phyloP scores from a whole-genome alignment of 306 rosid species.

The Begonia masoniana region DNA sequence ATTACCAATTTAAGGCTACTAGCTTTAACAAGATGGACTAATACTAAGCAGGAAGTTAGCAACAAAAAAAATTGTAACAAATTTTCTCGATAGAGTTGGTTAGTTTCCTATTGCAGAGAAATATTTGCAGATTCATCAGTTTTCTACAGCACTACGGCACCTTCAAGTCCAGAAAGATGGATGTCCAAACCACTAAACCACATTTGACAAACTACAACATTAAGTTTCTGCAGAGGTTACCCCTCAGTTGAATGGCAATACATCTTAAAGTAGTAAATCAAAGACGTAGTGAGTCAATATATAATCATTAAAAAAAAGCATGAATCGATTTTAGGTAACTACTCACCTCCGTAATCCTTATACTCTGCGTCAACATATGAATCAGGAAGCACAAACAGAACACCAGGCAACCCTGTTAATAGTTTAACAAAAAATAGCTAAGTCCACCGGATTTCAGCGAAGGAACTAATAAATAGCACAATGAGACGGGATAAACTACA shows the following conservation, averaged over 20 bases:
- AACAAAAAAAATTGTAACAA: not conserved
- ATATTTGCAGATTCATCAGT: no score
- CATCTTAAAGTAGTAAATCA: no score
- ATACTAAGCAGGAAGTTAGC: not conserved
- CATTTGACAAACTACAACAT: no score
- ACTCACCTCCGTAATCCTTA: conserved; percentile 85
- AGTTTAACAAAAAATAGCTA: not conserved
- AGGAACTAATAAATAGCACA: not conserved
- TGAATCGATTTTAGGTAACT: no score
- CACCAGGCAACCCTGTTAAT: conserved; percentile 64
- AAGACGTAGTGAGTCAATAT: no score
- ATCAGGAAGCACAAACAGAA: conserved; percentile 81
- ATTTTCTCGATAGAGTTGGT: not conserved
- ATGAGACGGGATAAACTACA: not conserved
- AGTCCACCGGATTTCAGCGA: not conserved
- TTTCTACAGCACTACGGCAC: no score
- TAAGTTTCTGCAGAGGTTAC: no score
- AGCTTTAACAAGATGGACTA: conserved; percentile 34
- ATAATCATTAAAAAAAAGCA: no score
- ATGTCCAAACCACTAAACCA: no score
- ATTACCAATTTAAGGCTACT: conserved; percentile 1
- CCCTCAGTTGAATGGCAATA: no score
- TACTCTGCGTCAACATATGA: conserved; percentile 84
- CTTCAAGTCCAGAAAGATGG: no score
- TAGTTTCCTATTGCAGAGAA: no score